These are phyloP conservation scores for Singerocomus inundabilis DNA, from an alignment of 1,284 basidiomycete genomes.

Conservation along the genomic window DNA sequence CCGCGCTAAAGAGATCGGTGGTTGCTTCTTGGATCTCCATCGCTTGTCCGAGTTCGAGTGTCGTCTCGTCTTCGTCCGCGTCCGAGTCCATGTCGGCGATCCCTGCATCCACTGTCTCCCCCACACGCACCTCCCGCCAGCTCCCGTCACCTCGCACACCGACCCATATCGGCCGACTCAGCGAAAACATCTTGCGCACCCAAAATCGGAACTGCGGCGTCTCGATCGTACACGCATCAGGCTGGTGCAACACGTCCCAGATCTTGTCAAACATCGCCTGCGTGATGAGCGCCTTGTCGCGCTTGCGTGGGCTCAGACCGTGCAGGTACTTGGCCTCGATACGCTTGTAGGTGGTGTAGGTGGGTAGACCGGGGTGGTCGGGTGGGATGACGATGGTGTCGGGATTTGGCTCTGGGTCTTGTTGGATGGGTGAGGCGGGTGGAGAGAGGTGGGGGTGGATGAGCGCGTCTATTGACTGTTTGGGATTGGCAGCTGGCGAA, in stretches of 20 bases:
- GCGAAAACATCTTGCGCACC: slow-evolving; percentile 74
- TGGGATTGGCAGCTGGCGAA: slow-evolving; percentile 15
- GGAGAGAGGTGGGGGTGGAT: background rate
- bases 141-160: background rate
- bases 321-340: slow-evolving; percentile 55
- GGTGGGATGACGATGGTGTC: slow-evolving; percentile 8
- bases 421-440: slow-evolving; percentile 1
- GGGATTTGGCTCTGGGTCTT: background rate
- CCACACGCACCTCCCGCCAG: background rate
- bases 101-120: background rate
- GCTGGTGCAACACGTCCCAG: slow-evolving; percentile 58
- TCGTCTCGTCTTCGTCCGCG: slow-evolving; percentile 9
- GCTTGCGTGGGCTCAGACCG: slow-evolving; percentile 55
- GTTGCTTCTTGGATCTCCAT: slow-evolving; percentile 14
- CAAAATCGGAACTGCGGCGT: slow-evolving; percentile 74
- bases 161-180: slow-evolving; percentile 36
- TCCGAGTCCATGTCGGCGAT: slow-evolving; percentile 3
- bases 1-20: slow-evolving; percentile 26
- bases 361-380: slow-evolving; percentile 52
- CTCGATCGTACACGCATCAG: slow-evolving; percentile 41
- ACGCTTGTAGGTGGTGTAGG: slow-evolving; percentile 52
- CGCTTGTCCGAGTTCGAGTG: slow-evolving; percentile 21
- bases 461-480: background rate
- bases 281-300: slow-evolving; percentile 68
- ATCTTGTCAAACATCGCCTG: slow-evolving; percentile 67